Conservation (phyloP, 306 rosid genomes). For the Cucumis melo region DNA sequence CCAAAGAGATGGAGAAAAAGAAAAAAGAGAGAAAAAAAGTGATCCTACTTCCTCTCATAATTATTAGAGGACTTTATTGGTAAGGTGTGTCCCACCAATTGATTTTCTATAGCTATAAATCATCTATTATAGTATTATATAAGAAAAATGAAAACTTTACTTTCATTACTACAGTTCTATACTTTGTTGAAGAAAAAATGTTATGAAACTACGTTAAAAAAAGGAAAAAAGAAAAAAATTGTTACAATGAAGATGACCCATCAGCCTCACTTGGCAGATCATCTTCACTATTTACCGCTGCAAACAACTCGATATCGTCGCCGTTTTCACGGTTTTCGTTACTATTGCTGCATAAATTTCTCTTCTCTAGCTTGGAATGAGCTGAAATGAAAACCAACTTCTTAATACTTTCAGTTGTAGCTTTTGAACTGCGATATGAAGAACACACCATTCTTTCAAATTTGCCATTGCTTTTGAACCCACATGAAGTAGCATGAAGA, state of each 20-base stretch:
- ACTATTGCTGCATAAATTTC: slow-evolving; percentile 34
- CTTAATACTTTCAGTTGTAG: slow-evolving; percentile 31
- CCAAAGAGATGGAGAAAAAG: background rate
- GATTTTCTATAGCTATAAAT: background rate
- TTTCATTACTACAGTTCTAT: background rate
- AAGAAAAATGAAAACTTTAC: background rate
- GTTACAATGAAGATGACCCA: slow-evolving; percentile 40
- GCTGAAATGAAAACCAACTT: slow-evolving; percentile 55
- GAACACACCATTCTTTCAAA: slow-evolving; percentile 41
- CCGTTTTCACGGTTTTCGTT: slow-evolving; percentile 27
- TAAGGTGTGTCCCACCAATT: background rate
- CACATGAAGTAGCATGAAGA: slow-evolving; percentile 56
- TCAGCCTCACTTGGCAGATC: slow-evolving; percentile 48
- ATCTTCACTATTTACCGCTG: slow-evolving; percentile 30
- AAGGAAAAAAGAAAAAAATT: slow-evolving; percentile 15
- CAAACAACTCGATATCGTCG: slow-evolving; percentile 36
- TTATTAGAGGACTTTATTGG: background rate
- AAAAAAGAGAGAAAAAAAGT: background rate
- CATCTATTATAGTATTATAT: background rate
- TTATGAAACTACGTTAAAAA: slow-evolving; percentile 24
- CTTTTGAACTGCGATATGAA: slow-evolving; percentile 30
- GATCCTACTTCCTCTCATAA: background rate
- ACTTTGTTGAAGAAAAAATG: slow-evolving; percentile 3
- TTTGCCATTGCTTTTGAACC: slow-evolving; percentile 40
- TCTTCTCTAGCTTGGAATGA: slow-evolving; percentile 43